Conservation (phyloP, 352 stramenopile genomes). For the Globisporangium iwayamae region DNA sequence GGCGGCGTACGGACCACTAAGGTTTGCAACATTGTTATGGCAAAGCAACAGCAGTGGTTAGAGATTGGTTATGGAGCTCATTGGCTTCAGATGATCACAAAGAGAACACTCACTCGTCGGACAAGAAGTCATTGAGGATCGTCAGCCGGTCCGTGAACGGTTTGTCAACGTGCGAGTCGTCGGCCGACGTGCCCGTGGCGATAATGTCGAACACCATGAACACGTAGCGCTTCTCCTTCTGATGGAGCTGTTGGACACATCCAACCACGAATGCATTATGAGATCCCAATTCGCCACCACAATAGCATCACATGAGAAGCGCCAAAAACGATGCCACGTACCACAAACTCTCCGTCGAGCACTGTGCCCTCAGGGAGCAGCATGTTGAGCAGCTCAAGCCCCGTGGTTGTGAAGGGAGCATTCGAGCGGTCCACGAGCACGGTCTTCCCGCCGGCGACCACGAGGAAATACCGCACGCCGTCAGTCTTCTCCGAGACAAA, state of each 20-base stretch:
- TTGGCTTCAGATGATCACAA: not conserved
- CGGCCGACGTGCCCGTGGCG: conserved; percentile 57
- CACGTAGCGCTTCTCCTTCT: conserved; percentile 79
- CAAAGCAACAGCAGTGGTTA: not conserved
- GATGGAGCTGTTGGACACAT: conserved; percentile 48
- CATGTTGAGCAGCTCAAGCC: conserved; percentile 72
- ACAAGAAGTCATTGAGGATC: conserved; percentile 83
- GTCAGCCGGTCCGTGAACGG: conserved; percentile 74
- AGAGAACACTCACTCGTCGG: conserved; percentile 59
- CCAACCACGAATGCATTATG: conserved; percentile 8
- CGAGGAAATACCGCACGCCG: conserved; percentile 88
- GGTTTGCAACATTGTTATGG: not conserved
- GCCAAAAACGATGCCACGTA: conserved; percentile 25
- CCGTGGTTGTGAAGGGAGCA: conserved; percentile 70
- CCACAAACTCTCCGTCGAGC: conserved; percentile 87
- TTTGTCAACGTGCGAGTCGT: conserved; percentile 77
- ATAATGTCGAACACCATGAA: conserved; percentile 92
- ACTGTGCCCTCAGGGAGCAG: conserved; percentile 85
- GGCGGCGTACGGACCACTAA: conserved; percentile 64
- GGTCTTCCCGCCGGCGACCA: conserved; percentile 63
- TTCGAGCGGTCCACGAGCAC: conserved; percentile 82
- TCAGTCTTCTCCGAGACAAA: conserved; percentile 91
- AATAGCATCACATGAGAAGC: not conserved
- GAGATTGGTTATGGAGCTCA: not conserved
- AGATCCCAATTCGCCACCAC: conserved; percentile 1